These are phyloP conservation scores for Porpolomopsis calyptriformis DNA, from an alignment of 768 basidiomycete genomes.

Conservation along the genomic window DNA sequence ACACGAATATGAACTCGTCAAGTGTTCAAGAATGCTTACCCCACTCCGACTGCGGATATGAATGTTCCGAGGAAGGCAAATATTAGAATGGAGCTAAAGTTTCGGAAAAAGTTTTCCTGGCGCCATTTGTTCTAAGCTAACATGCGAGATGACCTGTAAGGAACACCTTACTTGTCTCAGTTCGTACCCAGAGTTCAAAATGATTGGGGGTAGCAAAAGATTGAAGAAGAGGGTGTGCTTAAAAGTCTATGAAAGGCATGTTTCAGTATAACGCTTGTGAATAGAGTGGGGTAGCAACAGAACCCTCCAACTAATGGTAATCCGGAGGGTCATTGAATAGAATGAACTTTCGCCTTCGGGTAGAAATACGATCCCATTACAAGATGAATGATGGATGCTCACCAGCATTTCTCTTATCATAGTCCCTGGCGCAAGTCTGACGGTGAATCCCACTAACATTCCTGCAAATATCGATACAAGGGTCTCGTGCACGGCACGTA, in stretches of 20 bases:
- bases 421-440: constrained; percentile 82
- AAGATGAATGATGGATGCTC: constrained; percentile 24
- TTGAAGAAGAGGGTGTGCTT: constrained; percentile 98
- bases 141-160: background rate
- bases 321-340: too few species aligned
- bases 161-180: constrained; percentile 85
- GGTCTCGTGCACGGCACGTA: constrained; percentile 93
- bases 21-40: constrained; percentile 42
- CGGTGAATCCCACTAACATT: constrained; percentile 88
- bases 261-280: constrained; percentile 5
- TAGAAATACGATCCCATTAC: too few species aligned
- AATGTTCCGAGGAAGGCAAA: constrained; percentile 95
- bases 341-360: too few species aligned
- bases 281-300: too few species aligned
- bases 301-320: background rate
- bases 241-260: constrained; percentile 55
- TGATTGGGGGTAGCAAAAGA: constrained; percentile 94
- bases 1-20: constrained; percentile 1
- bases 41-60: constrained; percentile 91
- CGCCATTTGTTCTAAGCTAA: constrained; percentile 3
- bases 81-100: constrained; percentile 90
- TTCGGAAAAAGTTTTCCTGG: constrained; percentile 97
- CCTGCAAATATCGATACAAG: constrained; percentile 92
- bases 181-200: constrained; percentile 95
- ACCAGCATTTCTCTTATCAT: constrained; percentile 98